Evolutionary conservation across 495 filamentous ascomycete species (phyloP).

Genomic region (Trypethelium eluteriae): DNA sequence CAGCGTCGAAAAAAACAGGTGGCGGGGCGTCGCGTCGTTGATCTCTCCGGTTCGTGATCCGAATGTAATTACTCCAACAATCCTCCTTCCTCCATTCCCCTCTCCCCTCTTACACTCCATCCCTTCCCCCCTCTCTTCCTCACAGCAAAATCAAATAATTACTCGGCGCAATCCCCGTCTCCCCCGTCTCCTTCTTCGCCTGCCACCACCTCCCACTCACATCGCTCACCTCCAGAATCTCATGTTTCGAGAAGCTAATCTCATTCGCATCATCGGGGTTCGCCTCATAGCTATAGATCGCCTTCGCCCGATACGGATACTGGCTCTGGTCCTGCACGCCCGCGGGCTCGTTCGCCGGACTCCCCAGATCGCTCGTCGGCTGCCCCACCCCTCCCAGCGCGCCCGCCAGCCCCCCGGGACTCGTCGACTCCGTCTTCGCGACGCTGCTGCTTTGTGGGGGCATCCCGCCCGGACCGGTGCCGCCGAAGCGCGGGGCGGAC

Average conservation of each 20-base stretch:
- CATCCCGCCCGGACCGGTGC: background rate
- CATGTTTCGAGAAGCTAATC: constrained; percentile 93
- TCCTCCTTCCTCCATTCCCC: background rate
- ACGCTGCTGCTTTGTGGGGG: background rate
- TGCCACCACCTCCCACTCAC: constrained; percentile 99
- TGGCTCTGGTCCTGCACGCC: constrained; percentile 58
- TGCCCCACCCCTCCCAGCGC: background rate
- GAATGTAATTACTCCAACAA: background rate
- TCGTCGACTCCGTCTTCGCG: constrained; percentile 6
- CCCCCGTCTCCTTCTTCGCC: constrained; percentile 86
- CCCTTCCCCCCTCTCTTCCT: background rate
- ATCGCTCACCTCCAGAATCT: constrained; percentile 93
- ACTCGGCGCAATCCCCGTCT: constrained; percentile 93
- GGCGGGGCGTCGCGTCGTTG: too few species aligned
- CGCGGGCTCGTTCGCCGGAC: constrained; percentile 9
- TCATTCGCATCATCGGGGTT: constrained; percentile 98
- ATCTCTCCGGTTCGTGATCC: background rate
- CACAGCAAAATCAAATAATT: constrained; percentile 96
- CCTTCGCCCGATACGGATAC: constrained; percentile 94
- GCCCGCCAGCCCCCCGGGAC: background rate
- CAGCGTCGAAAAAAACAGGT: too few species aligned
- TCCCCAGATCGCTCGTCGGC: background rate
- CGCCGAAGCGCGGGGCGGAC: constrained; percentile 44
- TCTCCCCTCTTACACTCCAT: background rate
- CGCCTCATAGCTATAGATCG: constrained; percentile 97